phyloP scores from a whole-genome alignment of 495 filamentous ascomycete genomes.

The Diplogelasinospora grovesii region DNA sequence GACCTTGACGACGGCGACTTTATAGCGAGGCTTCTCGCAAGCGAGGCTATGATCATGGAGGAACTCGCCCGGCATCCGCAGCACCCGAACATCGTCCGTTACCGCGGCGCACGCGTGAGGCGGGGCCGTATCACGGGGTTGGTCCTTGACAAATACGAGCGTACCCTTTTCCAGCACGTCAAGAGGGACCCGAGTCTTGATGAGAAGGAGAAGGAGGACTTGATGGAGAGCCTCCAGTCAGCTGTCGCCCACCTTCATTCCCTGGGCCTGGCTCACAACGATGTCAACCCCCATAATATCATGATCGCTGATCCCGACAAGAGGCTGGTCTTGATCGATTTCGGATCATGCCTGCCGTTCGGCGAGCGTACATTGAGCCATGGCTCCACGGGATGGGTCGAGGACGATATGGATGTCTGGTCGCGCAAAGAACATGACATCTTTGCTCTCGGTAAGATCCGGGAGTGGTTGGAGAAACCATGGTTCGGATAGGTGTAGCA shows the following conservation, averaged over 20 bases:
- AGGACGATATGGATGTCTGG: too few species aligned
- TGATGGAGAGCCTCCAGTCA: not conserved
- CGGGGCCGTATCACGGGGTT: slow-evolving; percentile 2
- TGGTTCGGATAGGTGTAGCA: too few species aligned
- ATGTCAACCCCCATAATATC: slow-evolving; percentile 1
- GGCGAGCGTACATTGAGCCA: too few species aligned
- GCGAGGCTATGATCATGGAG: slow-evolving; percentile 2
- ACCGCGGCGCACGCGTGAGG: slow-evolving; percentile 3
- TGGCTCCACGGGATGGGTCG: too few species aligned
- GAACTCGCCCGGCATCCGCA: not conserved
- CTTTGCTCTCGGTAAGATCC: too few species aligned
- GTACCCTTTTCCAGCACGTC: slow-evolving; percentile 2
- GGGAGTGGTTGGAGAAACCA: too few species aligned
- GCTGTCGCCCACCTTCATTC: slow-evolving; percentile 2
- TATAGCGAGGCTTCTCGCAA: too few species aligned
- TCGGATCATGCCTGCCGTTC: too few species aligned
- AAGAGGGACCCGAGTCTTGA: not conserved
- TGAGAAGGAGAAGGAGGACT: not conserved
- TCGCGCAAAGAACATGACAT: too few species aligned
- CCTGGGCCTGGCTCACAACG: slow-evolving; percentile 4
- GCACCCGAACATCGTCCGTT: slow-evolving; percentile 4
- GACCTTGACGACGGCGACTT: too few species aligned
- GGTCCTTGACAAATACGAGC: not conserved
- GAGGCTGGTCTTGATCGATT: slow-evolving; percentile 1
- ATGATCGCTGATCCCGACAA: not conserved